phyloP scores from a whole-genome alignment of 495 filamentous ascomycete genomes.

The Penicillium desertorum region DNA sequence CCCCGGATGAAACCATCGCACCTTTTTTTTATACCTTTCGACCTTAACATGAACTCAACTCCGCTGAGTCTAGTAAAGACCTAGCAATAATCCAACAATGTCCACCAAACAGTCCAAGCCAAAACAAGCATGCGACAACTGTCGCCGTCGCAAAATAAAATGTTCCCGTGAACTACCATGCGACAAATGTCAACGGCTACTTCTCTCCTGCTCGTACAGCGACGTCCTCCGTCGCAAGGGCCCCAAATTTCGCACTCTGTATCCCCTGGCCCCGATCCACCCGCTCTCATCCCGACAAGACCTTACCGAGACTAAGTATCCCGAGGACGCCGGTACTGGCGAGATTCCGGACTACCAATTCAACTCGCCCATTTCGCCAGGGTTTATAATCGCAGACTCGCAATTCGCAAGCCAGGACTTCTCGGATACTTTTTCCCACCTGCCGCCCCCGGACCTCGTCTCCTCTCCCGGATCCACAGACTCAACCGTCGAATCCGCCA shows the following conservation, averaged over 20 bases:
- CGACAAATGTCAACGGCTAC: conserved; percentile 47
- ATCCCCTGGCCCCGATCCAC: conserved; percentile 45
- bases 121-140: conserved; percentile 50
- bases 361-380: conserved; percentile 34
- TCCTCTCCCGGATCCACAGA: conserved; percentile 45
- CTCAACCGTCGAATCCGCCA: conserved; percentile 33
- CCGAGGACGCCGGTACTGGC: conserved; percentile 16
- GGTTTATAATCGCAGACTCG: conserved; percentile 20
- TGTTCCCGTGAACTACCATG: conserved; percentile 45
- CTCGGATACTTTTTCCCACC: conserved; percentile 30
- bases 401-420: conserved; percentile 28
- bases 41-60: conserved; percentile 12
- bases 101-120: conserved; percentile 26
- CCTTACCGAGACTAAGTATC: conserved; percentile 18
- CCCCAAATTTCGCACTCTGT: conserved; percentile 47
- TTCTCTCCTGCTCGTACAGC: conserved; percentile 48
- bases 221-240: conserved; percentile 47
- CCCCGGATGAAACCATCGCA: not conserved
- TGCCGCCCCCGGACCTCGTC: conserved; percentile 38
- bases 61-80: not conserved
- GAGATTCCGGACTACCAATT: conserved; percentile 21
- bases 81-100: conserved; percentile 20
- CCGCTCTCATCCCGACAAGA: conserved; percentile 32
- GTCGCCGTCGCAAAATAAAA: conserved; percentile 48
- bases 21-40: not conserved